These are phyloP conservation scores for Neurospora sp. DNA, from an alignment of 495 filamentous ascomycete species.

Conservation along the genomic window DNA sequence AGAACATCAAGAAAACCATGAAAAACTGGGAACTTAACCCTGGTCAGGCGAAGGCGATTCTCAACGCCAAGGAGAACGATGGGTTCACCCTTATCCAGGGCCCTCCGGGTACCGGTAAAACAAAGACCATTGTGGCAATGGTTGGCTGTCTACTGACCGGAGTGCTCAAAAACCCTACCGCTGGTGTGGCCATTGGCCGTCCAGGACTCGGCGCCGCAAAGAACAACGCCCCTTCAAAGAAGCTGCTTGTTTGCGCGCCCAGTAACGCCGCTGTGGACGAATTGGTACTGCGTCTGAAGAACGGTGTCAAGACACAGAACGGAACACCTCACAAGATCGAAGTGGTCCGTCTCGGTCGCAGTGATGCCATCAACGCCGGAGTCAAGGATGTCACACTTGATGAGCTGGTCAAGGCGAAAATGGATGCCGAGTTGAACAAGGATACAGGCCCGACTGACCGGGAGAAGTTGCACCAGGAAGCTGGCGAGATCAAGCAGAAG, in stretches of 20 bases:
- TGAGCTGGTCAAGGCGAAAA: constrained; percentile 68
- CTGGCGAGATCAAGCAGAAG: constrained; percentile 62
- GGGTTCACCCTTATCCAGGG: constrained; percentile 95
- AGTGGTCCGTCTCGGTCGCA: constrained; percentile 83
- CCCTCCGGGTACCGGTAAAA: constrained; percentile 93
- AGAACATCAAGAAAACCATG: constrained; percentile 54
- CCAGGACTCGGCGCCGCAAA: constrained; percentile 30
- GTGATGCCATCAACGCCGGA: constrained; percentile 83
- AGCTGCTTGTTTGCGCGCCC: constrained; percentile 88
- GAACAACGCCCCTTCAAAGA: constrained; percentile 45
- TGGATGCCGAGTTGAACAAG: constrained; percentile 42
- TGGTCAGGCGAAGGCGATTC: constrained; percentile 86
- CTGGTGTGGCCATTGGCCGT: constrained; percentile 34
- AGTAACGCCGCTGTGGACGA: constrained; percentile 98
- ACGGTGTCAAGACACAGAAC: constrained; percentile 68
- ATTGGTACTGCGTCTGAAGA: constrained; percentile 83
- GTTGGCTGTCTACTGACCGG: constrained; percentile 75
- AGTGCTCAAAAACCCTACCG: constrained; percentile 37
- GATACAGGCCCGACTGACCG: constrained; percentile 49
- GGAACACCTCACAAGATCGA: constrained; percentile 64
- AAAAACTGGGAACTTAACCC: constrained; percentile 73
- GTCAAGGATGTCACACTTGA: constrained; percentile 91
- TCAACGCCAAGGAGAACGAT: constrained; percentile 86
- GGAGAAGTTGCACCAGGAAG: constrained; percentile 72
- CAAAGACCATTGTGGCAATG: constrained; percentile 95